Percentiles rank a stretch among this genome's conserved stretches.
These are phyloP conservation scores for Ottelia alismoides DNA, from an alignment of 106 monocot genomes.

Conservation along the genomic window DNA sequence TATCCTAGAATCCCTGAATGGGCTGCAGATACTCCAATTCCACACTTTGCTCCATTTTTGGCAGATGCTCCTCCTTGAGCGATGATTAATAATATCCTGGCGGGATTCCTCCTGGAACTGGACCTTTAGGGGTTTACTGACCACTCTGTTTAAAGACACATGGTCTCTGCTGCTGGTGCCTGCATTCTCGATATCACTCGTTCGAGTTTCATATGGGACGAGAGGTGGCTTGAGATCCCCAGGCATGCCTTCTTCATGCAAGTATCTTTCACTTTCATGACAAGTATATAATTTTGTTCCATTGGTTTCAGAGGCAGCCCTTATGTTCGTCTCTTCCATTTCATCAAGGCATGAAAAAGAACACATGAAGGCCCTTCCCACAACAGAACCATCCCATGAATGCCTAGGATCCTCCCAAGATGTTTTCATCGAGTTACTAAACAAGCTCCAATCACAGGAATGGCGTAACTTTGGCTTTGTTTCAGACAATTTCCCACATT, in stretches of 20 bases:
- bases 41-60: slow-evolving; percentile 64
- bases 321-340: slow-evolving; percentile 13
- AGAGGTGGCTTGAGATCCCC: slow-evolving; percentile 4
- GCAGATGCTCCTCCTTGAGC: slow-evolving; percentile 28
- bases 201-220: slow-evolving; percentile 1
- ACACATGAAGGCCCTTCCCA: slow-evolving; percentile 59
- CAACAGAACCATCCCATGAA: slow-evolving; percentile 83
- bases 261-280: slow-evolving; percentile 10
- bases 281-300: background rate
- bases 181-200: too few species aligned
- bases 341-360: slow-evolving; percentile 62
- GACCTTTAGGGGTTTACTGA: slow-evolving; percentile 12
- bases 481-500: slow-evolving; percentile 15
- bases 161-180: background rate
- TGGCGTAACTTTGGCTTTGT: slow-evolving; percentile 17
- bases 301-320: background rate
- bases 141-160: slow-evolving; percentile 5
- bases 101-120: slow-evolving; percentile 14
- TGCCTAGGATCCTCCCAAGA: slow-evolving; percentile 51
- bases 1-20: slow-evolving; percentile 41
- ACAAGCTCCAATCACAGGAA: slow-evolving; percentile 40
- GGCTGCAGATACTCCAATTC: slow-evolving; percentile 68
- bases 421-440: slow-evolving; percentile 17
- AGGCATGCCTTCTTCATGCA: slow-evolving; percentile 10
- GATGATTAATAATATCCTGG: slow-evolving; percentile 8